These are phyloP conservation scores for Teunomyces stri DNA, from an alignment of 805 yeast genomes.

Conservation along the genomic window DNA sequence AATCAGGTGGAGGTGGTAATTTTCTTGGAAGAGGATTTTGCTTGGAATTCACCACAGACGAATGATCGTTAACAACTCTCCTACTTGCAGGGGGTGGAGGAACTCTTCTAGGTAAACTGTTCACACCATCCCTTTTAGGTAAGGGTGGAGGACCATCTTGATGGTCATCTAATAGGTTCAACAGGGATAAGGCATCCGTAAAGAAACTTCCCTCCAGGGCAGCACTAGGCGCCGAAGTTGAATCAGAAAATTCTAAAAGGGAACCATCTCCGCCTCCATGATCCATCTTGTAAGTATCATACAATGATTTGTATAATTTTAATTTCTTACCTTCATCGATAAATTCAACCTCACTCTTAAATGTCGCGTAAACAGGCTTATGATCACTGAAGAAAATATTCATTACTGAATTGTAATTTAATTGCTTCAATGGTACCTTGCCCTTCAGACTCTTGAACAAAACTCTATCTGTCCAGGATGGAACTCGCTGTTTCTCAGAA, in stretches of 20 bases:
- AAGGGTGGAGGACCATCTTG: conserved; percentile 21
- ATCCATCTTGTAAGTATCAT: conserved; percentile 28
- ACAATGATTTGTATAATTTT: conserved; percentile 25
- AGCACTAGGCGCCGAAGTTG: conserved; percentile 9
- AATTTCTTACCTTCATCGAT: conserved; percentile 48
- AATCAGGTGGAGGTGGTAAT: conserved; percentile 9
- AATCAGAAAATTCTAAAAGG: conserved; percentile 8
- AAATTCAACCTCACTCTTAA: conserved; percentile 60
- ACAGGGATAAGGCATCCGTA: conserved; percentile 29
- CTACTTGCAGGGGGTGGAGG: conserved; percentile 32
- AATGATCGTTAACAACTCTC: conserved; percentile 5
- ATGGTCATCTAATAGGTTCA: conserved; percentile 35
- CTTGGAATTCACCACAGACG: neutral
- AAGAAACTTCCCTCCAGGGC: conserved; percentile 19
- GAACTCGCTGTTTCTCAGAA: conserved; percentile 87
- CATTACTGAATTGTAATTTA: conserved; percentile 66
- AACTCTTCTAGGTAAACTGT: conserved; percentile 22
- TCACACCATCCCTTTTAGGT: conserved; percentile 16
- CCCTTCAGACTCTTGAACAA: conserved; percentile 55
- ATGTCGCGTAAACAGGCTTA: conserved; percentile 86
- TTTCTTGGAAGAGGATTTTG: conserved; percentile 6
- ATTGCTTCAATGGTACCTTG: conserved; percentile 45
- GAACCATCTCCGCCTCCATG: conserved; percentile 20
- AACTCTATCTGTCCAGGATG: conserved; percentile 96
- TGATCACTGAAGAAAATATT: conserved; percentile 75